phyloP scores from a whole-genome alignment of 257 asterid species.

The Galeopsis tetrahit region DNA sequence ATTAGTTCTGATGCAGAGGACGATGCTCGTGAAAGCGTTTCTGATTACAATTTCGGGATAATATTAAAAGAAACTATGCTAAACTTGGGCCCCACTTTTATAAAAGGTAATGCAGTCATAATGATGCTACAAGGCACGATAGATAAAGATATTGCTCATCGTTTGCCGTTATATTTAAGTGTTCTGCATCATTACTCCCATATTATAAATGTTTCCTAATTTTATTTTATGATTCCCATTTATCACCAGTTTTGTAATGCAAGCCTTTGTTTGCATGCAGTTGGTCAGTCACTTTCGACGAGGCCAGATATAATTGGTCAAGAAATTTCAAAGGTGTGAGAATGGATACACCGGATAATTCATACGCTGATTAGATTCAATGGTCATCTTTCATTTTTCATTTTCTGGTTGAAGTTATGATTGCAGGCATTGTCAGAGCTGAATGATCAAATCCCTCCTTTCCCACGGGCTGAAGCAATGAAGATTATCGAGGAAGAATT shows the following conservation, averaged over 20 bases:
- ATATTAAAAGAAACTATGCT: conserved; percentile 86
- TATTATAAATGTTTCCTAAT: conserved; percentile 10
- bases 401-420: conserved; percentile 49
- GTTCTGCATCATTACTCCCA: conserved; percentile 20
- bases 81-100: conserved; percentile 92
- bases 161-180: conserved; percentile 18
- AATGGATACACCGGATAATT: conserved; percentile 24
- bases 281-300: conserved; percentile 97
- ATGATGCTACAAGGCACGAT: conserved; percentile 17
- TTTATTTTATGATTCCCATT: conserved; percentile 27
- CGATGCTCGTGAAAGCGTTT: conserved; percentile 48
- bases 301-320: conserved; percentile 92
- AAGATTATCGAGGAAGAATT: conserved; percentile 89
- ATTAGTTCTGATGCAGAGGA: conserved; percentile 50
- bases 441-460: conserved; percentile 92
- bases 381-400: conserved; percentile 40
- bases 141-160: conserved; percentile 16
- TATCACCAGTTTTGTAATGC: conserved; percentile 27
- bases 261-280: conserved; percentile 52
- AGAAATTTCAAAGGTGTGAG: conserved; percentile 77
- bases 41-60: conserved; percentile 70
- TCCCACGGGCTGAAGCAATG: conserved; percentile 78
- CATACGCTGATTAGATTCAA: conserved; percentile 28
- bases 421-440: conserved; percentile 93
- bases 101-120: conserved; percentile 63